Evolutionary conservation across 306 rosid species (phyloP).

Genomic region (Cicer judaicum): DNA sequence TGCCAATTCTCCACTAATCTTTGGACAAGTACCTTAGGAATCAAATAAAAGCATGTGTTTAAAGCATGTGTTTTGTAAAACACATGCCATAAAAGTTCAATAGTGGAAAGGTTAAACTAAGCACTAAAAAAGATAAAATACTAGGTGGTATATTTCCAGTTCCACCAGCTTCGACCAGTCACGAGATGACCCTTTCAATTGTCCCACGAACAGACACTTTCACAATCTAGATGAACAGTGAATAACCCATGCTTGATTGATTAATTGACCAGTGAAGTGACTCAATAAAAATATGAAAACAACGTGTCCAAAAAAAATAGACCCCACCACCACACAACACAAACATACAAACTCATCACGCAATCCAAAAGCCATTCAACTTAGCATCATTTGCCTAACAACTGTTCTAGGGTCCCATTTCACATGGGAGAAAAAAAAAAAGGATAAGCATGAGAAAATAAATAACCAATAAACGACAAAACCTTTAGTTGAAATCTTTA

Average conservation of each 20-base stretch:
- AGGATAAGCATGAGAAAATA: conserved; percentile 38
- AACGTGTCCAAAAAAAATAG: conserved; percentile 8
- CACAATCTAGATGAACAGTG: conserved; percentile 13
- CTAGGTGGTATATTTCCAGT: neutral
- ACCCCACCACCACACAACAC: conserved; percentile 38
- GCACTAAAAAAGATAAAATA: conserved; percentile 7
- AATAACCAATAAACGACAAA: conserved; percentile 29
- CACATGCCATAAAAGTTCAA: neutral
- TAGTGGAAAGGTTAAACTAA: neutral
- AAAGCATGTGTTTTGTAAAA: no score
- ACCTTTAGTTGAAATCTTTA: conserved; percentile 41
- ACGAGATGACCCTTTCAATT: conserved; percentile 20
- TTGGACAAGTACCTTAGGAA: neutral
- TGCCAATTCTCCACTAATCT: neutral
- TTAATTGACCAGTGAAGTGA: conserved; percentile 15
- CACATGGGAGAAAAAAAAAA: conserved; percentile 34
- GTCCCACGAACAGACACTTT: conserved; percentile 38
- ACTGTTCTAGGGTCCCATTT: conserved; percentile 39
- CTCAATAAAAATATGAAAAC: conserved; percentile 4
- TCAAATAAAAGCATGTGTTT: neutral
- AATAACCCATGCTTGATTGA: neutral
- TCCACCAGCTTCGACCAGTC: conserved; percentile 32
- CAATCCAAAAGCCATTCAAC: conserved; percentile 44
- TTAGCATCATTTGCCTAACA: conserved; percentile 33
- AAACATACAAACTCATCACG: conserved; percentile 36